phyloP scores from a whole-genome alignment of 2,329 filamentous ascomycete genomes.

The Penicillium sp. region DNA sequence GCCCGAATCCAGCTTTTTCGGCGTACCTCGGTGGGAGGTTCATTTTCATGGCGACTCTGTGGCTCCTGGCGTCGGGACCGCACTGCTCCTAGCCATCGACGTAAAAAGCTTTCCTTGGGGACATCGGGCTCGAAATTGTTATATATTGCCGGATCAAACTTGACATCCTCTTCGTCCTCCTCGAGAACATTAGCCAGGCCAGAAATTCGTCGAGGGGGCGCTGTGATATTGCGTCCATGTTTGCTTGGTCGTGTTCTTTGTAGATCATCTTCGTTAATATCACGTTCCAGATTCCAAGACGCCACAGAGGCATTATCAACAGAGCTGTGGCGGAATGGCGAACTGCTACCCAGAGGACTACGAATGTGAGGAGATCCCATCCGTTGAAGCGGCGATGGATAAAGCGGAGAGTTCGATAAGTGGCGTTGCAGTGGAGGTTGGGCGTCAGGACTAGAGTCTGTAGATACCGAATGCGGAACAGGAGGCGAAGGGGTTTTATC shows the following conservation, averaged over 20 bases:
- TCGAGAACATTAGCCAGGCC: constrained; percentile 28
- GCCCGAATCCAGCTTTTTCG: constrained; percentile 3
- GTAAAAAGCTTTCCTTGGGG: constrained; percentile 4
- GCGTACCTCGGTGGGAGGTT: background rate
- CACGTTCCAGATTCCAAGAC: constrained; percentile 35
- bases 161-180: constrained; percentile 24
- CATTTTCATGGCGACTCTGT: background rate
- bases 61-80: background rate
- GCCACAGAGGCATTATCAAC: constrained; percentile 33
- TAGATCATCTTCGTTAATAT: constrained; percentile 35
- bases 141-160: background rate
- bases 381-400: constrained; percentile 28
- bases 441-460: constrained; percentile 28
- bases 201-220: constrained; percentile 35
- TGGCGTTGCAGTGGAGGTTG: constrained; percentile 20
- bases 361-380: constrained; percentile 12
- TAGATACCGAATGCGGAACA: constrained; percentile 31
- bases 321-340: constrained; percentile 20
- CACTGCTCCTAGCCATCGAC: constrained; percentile 5
- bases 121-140: background rate
- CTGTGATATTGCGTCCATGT: constrained; percentile 33
- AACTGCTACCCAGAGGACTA: constrained; percentile 17
- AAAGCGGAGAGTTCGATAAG: constrained; percentile 22
- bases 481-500: constrained; percentile 36
- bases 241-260: constrained; percentile 31